Base-by-base conservation (phyloP, 331 rosid genomes). In the Malus hybrid region DNA sequence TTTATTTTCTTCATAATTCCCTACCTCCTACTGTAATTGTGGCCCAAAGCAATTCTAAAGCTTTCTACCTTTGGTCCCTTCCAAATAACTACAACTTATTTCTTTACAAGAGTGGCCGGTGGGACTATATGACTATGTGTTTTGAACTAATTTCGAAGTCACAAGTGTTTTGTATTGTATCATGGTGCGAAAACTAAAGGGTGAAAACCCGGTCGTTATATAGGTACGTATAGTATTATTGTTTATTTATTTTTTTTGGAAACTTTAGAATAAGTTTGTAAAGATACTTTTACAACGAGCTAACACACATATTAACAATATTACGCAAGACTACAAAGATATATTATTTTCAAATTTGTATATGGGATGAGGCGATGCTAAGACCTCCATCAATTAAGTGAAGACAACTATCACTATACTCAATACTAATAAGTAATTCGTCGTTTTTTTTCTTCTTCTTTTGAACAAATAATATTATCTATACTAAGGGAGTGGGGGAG, bases 41-140 rank as follows among this genome's bases (percentile, higher is more conserved):
- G 88, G 80, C 85, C 85, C 83, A 76, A 67, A 79, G 46, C 10
- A 46, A 50, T 52, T 52, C 20, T 18, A 52, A 52, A 52, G 20
- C 20, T 52, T 52, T 52, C 20, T 2, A 15, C 6, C 19, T 52
- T 52, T 6, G 57, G 57, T 52, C 20, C 20, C 57, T 52, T 52
- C 20, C 57, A 52, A 52, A 39, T 39, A 39, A 2, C 46, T 52
- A 52, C 20, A 16, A 52, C 9, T 52, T 52, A 52, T 18, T 52
- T 3, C 57, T 52, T 52, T 52, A 6, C 57, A 50, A 50, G 9
- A 5, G 20, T 16, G 57, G 57, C 46, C 46, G 12, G 46, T 52
- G 9, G 56, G 56, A 50, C 56, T 6, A 50, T 52, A 15, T 18
- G 57, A 52, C 57, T 52, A 8, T 36, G 20, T 52, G 57, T 52